These are phyloP conservation scores for Leptodontidium sp. DNA, from an alignment of 2,329 filamentous ascomycete genomes.

Conservation along the genomic window DNA sequence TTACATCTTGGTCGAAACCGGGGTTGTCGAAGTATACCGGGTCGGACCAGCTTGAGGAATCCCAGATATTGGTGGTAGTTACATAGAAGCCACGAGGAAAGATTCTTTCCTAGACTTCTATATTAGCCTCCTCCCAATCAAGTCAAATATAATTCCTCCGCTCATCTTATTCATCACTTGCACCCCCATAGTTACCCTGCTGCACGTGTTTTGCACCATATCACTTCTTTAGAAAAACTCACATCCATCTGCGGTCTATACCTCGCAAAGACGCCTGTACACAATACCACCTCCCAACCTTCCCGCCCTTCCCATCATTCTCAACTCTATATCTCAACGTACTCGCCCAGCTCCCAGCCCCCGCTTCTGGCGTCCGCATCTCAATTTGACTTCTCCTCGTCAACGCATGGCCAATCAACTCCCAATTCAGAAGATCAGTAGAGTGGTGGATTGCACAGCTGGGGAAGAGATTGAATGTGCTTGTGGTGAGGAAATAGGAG, in stretches of 20 bases:
- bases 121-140: too few species aligned
- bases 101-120: too few species aligned
- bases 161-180: too few species aligned
- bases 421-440: conserved; percentile 60
- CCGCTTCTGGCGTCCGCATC: conserved; percentile 59
- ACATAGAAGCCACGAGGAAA: too few species aligned
- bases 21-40: too few species aligned
- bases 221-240: not conserved
- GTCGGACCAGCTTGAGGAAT: too few species aligned
- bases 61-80: too few species aligned
- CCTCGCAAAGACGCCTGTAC: conserved; percentile 54
- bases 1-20: too few species aligned
- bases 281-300: conserved; percentile 56
- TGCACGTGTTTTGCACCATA: not conserved
- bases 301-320: conserved; percentile 13
- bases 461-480: conserved; percentile 69
- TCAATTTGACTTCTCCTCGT: conserved; percentile 48
- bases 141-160: too few species aligned
- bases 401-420: conserved; percentile 60
- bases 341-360: conserved; percentile 56
- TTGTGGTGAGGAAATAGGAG: conserved; percentile 67
- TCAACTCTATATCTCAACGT: conserved; percentile 19
- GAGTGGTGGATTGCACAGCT: conserved; percentile 68
- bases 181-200: too few species aligned
- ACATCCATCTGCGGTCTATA: conserved; percentile 51